Base-by-base conservation (phyloP, 2,329 filamentous ascomycete genomes). In the Nemania sp. region DNA sequence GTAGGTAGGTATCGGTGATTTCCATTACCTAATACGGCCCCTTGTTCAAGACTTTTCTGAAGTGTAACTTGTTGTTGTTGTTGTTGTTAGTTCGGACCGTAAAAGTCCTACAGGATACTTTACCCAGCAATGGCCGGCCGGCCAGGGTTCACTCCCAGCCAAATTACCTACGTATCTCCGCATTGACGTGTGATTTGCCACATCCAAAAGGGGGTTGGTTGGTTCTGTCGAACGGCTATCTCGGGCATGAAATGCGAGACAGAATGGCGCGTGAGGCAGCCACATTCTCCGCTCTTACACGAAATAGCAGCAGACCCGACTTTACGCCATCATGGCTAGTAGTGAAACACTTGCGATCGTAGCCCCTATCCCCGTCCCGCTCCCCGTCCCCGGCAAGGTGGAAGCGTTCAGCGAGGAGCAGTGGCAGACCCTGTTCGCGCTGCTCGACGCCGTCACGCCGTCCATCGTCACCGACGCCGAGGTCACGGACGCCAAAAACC, bases 391-490 rank as follows among this genome's bases (percentile, higher is more conserved):
- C 2, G 51, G 46, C 7, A 35, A 65, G 9, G 67, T 67, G 17
- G 62, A 59, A 10, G 67, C 68, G 34, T 72, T 66, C 57, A 62
- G 63, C 42, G 74, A 78, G 50, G 71, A 74, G 17, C 81, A 86
- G 74, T 87, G 85, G 85, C 71, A 77, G 40, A 80, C 81, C 2
- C 69, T 87, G 43, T 77, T 81, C 65, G 77, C 84, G 2, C 73
- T 87, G 6, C 72, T 87, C 42, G 84, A 87, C 65, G 83, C 81
- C n/a, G 73, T 85, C 17, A 74, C 91, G 34, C 87, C 88, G 2
- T 81, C 86, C 18, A 79, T 90, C 62, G 79, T 78, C 18, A 71
- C 78, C 13, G 74, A 78, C 13, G 74, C 78, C 17, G 67, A 72
- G 18, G 67, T 73, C 18, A 69, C 70, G 12, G 78, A 83, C 67